Evolutionary conservation across 768 basidiomycete species (phyloP).

Genomic region (Cyclocybe aegerita): DNA sequence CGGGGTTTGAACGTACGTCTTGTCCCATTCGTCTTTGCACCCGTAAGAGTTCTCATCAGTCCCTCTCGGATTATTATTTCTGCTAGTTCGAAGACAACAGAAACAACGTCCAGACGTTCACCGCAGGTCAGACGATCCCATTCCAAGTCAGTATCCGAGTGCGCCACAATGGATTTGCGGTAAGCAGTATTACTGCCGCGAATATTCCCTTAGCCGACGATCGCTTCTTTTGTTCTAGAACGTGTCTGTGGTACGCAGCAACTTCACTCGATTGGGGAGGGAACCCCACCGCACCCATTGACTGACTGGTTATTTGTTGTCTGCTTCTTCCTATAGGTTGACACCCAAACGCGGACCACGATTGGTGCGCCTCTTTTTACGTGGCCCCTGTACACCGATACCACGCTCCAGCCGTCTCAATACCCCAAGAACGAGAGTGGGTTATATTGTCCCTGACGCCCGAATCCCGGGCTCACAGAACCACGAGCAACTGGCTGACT

Average conservation of each 20-base stretch:
- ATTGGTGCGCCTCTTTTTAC: slow-evolving; percentile 28
- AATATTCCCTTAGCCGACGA: too few relatives aligned
- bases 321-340: slow-evolving; percentile 16
- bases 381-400: slow-evolving; percentile 34
- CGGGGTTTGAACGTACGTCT: slow-evolving; percentile 26
- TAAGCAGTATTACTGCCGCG: slow-evolving; percentile 10
- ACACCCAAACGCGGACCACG: slow-evolving; percentile 25
- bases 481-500: neutral
- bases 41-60: neutral
- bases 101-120: slow-evolving; percentile 25
- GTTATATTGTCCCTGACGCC: slow-evolving; percentile 1
- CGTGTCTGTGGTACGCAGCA: slow-evolving; percentile 26
- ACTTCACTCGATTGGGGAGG: too few relatives aligned
- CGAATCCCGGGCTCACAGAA: neutral
- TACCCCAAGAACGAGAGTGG: slow-evolving; percentile 35
- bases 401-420: slow-evolving; percentile 25
- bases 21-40: neutral
- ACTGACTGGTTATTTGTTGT: neutral
- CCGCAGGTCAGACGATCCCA: slow-evolving; percentile 26
- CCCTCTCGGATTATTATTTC: neutral
- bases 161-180: slow-evolving; percentile 34
- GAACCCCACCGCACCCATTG: too few relatives aligned
- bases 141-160: slow-evolving; percentile 31
- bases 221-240: slow-evolving; percentile 19
- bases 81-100: slow-evolving; percentile 29